Evolutionary conservation across 176 grass and related monocot genomes (phyloP).

Genomic region (Juncus inflexus): DNA sequence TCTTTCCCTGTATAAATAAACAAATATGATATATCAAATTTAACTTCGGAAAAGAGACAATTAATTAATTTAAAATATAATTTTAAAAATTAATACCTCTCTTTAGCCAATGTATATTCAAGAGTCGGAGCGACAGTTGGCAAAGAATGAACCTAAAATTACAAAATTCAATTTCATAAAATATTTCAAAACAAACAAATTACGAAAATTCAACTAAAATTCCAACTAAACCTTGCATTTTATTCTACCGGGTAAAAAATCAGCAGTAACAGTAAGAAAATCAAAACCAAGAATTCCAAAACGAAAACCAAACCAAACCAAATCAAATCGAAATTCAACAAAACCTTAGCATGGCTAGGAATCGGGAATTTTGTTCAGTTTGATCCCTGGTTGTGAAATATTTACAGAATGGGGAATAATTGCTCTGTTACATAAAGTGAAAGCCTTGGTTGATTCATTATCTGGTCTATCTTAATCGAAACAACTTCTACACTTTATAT

Average conservation of each 20-base stretch:
- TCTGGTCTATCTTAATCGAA: too few relatives aligned
- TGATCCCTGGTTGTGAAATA: too few relatives aligned
- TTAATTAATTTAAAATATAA: neutral
- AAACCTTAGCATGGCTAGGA: slow-evolving; percentile 22
- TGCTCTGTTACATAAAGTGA: too few relatives aligned
- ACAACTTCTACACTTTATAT: too few relatives aligned
- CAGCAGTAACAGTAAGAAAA: neutral
- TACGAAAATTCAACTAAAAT: neutral
- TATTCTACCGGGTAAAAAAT: neutral
- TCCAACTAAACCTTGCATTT: neutral
- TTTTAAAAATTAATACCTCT: slow-evolving; percentile 8
- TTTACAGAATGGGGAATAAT: too few relatives aligned
- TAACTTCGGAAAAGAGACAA: neutral
- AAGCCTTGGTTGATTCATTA: too few relatives aligned
- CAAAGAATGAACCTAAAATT: slow-evolving; percentile 19
- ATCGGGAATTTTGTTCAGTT: too few relatives aligned
- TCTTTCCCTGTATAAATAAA: slow-evolving; percentile 13
- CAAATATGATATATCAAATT: neutral
- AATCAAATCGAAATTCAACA: neutral
- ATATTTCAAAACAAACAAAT: neutral
- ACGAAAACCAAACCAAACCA: neutral
- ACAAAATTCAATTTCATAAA: neutral
- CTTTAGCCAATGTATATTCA: slow-evolving; percentile 21
- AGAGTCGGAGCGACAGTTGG: slow-evolving; percentile 17
- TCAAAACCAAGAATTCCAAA: neutral